Base-by-base conservation (phyloP, 2,329 filamentous ascomycete genomes). In the Cladophialophora carrionii region DNA sequence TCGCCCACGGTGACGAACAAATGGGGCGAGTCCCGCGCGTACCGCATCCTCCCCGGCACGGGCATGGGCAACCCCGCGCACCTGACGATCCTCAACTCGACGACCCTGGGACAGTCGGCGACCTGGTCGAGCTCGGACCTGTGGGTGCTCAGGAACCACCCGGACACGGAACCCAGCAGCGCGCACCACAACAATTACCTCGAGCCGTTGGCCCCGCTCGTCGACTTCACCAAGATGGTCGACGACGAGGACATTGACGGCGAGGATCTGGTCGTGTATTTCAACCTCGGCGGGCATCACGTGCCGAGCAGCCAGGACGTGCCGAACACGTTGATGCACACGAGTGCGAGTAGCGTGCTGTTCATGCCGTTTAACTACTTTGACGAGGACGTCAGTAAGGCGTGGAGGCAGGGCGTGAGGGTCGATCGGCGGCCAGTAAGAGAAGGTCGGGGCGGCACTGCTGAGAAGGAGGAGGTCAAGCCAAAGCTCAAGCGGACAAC, bases 211-310 rank as follows among this genome's bases (percentile, higher is more conserved):
- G 41, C 56, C 17, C 67, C 62, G 32, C 49, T 64, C 41, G 62
- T 66, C 37, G 67, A 67, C 31, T 69, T 66, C n/a, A 59, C 56
- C 9, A 55, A 49, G 32, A 68, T 67, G 65, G 61, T 63, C 37
- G 56, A 64, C 53, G 64, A 46, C 46, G 68, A 66, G 48, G 6
- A 14, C 2, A 57, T 70, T 43, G 58, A 64, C 6, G 61, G 53
- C 3, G 57, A 63, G 29, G 77, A 79, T 62, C 60, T 79, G 4
- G 80, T 83, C 1, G 65, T 83, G 3, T 84, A 81, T 76, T 79
- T 84, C 69, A 84, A 84, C 69, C 73, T 84, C 8, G 82, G 82
- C 52, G 81, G 82, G 73, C 82, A 84, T 70, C 82, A 84, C 68
- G 76, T 82, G 24, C 82, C 81, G 1, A 75, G 76, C 29, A 74